Percentiles rank a stretch among this genome's conserved stretches.
Conservation (phyloP, 345 rosid species). For the Laguncularia racemosa region DNA sequence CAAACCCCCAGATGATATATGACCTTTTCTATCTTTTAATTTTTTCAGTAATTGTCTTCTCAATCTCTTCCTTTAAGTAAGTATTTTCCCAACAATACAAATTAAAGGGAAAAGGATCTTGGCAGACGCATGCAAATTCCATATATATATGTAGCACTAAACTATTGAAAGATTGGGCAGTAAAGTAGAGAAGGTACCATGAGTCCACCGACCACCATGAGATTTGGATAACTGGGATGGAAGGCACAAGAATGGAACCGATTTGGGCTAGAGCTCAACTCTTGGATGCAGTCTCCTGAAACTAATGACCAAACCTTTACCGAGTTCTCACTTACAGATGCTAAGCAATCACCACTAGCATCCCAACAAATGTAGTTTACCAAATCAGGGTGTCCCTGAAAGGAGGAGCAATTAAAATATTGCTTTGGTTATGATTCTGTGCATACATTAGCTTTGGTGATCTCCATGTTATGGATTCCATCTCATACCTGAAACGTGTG, state of each 20-base stretch:
- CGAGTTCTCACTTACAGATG: constrained; percentile 55
- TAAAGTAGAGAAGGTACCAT: constrained; percentile 24
- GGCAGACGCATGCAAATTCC: too few relatives aligned
- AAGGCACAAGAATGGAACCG: constrained; percentile 60
- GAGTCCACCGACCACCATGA: constrained; percentile 51
- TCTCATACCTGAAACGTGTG: constrained; percentile 38
- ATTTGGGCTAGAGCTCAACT: constrained; percentile 39
- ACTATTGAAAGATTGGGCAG: too few relatives aligned
- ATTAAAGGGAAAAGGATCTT: too few relatives aligned
- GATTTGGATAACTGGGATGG: constrained; percentile 49
- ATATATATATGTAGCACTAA: too few relatives aligned
- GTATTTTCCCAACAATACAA: too few relatives aligned
- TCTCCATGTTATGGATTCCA: neutral
- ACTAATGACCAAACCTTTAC: constrained; percentile 59
- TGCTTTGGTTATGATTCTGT: neutral
- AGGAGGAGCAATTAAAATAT: neutral
- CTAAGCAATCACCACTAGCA: constrained; percentile 49
- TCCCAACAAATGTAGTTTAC: constrained; percentile 61
- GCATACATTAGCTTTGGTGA: neutral
- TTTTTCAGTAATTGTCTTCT: too few relatives aligned
- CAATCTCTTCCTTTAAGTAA: too few relatives aligned
- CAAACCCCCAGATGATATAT: too few relatives aligned
- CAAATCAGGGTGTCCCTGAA: constrained; percentile 53
- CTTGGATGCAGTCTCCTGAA: constrained; percentile 56
- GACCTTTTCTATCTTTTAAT: too few relatives aligned